Evolutionary conservation across 2,329 filamentous ascomycete genomes (phyloP), one percentile per base, ranked within the genome.

Genomic region (Zymoseptoria pseudotritici): DNA sequence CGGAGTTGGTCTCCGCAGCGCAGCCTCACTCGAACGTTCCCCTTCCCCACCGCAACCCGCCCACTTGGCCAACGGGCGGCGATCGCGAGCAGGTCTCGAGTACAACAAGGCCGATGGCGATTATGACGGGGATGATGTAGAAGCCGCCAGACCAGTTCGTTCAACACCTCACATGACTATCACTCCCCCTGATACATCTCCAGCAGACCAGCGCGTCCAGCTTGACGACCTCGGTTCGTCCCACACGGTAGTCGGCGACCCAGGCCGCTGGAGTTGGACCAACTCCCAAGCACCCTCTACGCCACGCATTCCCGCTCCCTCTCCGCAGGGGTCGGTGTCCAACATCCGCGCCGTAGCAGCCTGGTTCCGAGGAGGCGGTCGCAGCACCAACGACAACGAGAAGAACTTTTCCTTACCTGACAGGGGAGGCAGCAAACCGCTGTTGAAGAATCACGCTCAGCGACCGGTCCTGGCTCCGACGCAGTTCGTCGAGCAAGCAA

Each of bases 271-370:
- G 66, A 67, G 64, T 53, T 69, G 68, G 67, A 69, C 68, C 24
- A 69, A 69, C 42, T 66, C 64, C 8, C 63, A 69, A 54, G 67
- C 67, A n/a, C 69, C 69, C 5, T 59, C 65, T 20, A 70, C 69
- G 17, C 69, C 69, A 26, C 63, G 67, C 10, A 54, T 68, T 6
- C 50, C 52, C 8, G 46, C 62, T 3, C 58, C 59, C 2, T 58
- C 55, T 26, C 49, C 54, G 3, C 54, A 50, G 7, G n/a, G 49
- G 19, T 60, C 58, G 3, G 50, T 60, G 17, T 50, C 55, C n/a
- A 46, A 22, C 11, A 26, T 60, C 17, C 53, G 58, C 11, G 57
- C 49, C 54, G 54, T 64, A 3, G 50, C 60, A 53, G 55, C 58
- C 1, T 64, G 62, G 62, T 50, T 59, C 6, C 55, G 53, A 22